Evolutionary conservation across 805 yeast genomes (phyloP).

Genomic region (Phaffomyces thermotolerans): DNA sequence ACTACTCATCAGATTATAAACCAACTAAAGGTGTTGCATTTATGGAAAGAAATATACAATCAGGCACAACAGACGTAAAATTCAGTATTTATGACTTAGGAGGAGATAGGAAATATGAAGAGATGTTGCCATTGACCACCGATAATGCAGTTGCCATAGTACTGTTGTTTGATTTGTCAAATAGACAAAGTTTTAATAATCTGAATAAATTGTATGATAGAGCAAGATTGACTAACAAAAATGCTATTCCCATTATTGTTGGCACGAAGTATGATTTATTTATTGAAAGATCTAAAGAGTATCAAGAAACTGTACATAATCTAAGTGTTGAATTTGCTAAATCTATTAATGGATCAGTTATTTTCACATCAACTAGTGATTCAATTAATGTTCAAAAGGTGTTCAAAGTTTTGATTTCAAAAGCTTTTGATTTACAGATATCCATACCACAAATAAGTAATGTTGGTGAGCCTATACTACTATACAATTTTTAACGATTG

Average conservation of each 20-base stretch:
- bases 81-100: constrained; percentile 95
- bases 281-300: constrained; percentile 67
- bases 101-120: constrained; percentile 90
- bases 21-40: constrained; percentile 94
- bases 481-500: constrained; percentile 36
- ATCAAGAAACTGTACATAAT: constrained; percentile 76
- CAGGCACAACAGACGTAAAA: constrained; percentile 80
- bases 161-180: constrained; percentile 83
- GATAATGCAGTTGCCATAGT: constrained; percentile 88
- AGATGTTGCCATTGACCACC: constrained; percentile 90
- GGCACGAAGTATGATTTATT: constrained; percentile 93
- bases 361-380: constrained; percentile 87
- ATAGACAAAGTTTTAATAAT: constrained; percentile 80
- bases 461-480: constrained; percentile 86
- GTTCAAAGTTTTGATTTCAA: constrained; percentile 82
- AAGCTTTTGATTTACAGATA: constrained; percentile 80
- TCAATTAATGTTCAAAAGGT: constrained; percentile 92
- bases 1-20: constrained; percentile 84
- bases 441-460: constrained; percentile 70
- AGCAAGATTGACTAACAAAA: constrained; percentile 80
- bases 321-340: constrained; percentile 79
- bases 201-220: constrained; percentile 93
- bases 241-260: constrained; percentile 84
- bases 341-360: constrained; percentile 79
- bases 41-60: constrained; percentile 81